Percentiles rank a stretch among this genome's conserved stretches.
Evolutionary conservation across 179 eudicot genomes (phyloP).

Genomic region (Vitellaria paradoxa): DNA sequence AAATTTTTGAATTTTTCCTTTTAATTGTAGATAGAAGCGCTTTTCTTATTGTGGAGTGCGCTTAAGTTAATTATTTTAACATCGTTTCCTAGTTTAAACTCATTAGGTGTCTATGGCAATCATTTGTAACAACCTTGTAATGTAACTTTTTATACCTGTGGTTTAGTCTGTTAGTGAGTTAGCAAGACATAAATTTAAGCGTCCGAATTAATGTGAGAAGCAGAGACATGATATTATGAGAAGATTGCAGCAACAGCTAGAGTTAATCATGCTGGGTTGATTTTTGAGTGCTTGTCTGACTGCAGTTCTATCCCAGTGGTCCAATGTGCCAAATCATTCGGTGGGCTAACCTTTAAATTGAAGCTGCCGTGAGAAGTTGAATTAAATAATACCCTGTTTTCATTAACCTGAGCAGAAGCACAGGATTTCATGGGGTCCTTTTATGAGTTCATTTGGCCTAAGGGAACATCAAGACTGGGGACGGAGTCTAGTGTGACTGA

Average conservation of each 20-base stretch:
- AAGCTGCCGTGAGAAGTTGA: neutral
- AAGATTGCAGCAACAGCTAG: neutral
- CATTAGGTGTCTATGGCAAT: too few relatives aligned
- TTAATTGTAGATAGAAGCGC: neutral
- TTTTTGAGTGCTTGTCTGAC: neutral
- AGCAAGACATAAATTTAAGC: neutral
- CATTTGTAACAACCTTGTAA: too few relatives aligned
- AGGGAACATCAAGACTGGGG: too few relatives aligned
- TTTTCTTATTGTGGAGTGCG: neutral
- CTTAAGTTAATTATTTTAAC: neutral
- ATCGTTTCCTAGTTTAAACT: neutral
- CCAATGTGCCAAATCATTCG: neutral
- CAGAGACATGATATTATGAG: neutral
- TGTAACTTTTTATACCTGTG: neutral
- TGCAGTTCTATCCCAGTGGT: neutral
- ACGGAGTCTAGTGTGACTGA: too few relatives aligned
- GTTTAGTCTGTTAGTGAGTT: neutral
- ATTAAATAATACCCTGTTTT: neutral
- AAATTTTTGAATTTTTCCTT: neutral
- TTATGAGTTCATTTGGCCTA: too few relatives aligned
- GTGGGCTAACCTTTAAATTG: neutral
- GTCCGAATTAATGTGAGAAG: too few relatives aligned
- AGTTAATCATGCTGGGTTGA: neutral
- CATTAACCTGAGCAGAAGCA: too few relatives aligned
- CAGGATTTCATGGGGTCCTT: too few relatives aligned